phyloP scores from a whole-genome alignment of 495 filamentous ascomycete species.

The Podospora comata region DNA sequence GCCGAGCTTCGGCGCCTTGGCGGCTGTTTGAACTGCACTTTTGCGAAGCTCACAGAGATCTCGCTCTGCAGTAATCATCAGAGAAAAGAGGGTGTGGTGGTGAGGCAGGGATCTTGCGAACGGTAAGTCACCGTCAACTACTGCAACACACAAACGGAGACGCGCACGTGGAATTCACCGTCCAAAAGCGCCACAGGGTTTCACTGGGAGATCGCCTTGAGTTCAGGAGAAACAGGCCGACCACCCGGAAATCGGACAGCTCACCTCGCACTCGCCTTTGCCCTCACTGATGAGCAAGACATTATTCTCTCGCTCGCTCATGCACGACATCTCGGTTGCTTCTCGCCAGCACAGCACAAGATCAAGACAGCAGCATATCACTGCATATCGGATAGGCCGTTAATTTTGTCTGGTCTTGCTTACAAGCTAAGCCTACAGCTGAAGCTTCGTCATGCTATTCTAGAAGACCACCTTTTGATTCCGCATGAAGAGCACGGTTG shows the following conservation, averaged over 20 bases:
- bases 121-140: not conserved
- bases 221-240: conserved; percentile 2
- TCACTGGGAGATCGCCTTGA: conserved; percentile 4
- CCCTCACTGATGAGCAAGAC: not conserved
- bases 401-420: not conserved
- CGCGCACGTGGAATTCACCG: conserved; percentile 8
- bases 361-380: not conserved
- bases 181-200: conserved; percentile 11
- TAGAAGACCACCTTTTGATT: not conserved
- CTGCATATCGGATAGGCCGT: not conserved
- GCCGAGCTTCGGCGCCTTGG: conserved; percentile 11
- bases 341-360: not conserved
- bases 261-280: not conserved
- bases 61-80: not conserved
- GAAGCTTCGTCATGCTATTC: conserved; percentile 1
- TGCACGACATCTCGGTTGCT: conserved; percentile 1
- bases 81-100: not conserved
- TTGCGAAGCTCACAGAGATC: not conserved
- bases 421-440: not conserved
- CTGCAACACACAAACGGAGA: conserved; percentile 1
- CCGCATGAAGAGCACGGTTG: conserved; percentile 11
- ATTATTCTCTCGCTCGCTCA: not conserved
- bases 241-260: not conserved
- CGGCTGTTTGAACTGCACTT: not conserved
- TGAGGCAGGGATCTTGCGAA: conserved; percentile 11